Evolutionary conservation across 1,284 basidiomycete genomes (phyloP), one percentile per base, ranked within the genome.

Genomic region (Melampsora larici-populina): DNA sequence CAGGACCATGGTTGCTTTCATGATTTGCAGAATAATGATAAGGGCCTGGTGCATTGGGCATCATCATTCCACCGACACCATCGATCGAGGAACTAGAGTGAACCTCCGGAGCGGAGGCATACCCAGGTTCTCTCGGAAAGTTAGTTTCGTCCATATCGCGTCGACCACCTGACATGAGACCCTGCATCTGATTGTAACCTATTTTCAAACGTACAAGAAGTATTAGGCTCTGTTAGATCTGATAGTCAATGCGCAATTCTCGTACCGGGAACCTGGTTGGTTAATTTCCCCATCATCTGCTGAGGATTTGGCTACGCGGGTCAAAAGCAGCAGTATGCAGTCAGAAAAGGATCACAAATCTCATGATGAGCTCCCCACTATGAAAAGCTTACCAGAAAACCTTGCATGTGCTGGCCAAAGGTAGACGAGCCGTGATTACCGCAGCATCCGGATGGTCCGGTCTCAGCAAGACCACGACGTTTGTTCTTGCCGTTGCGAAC

Each of bases 401-500:
- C 75, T 77, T 77, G 75, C 75, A 77, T 70, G 33, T 77, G 75
- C 55, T 69, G 67, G 31, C 75, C 75, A 21, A 77, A 77, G 13
- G 75, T 77, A 71, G 68, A 62, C 36, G 76, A 78, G 33, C 76
- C 76, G 26, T 78, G 76, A 51, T 68, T 64, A 66, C 76, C 76
- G 49, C 76, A 78, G 36, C 69, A 64, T 51, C 69, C 69, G 31
- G 69, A 68, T 24, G 46, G 46, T 31, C 70, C 55, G 60, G 80
- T 81, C 13, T 78, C 67, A 51, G 79, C 79, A 62, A 79, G 80
- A 1, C 81, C 82, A 51, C 80, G 80, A 40, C 82, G 79, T 58
- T 81, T 80, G 79, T 83, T 83, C 79, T 81, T 82, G 79, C 81
- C 79, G 48, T 78, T 78, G 13, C 81, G 79, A 9, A 83, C 82